phyloP scores from a whole-genome alignment of 176 grass and related monocot species.

The Triticum monococcum region DNA sequence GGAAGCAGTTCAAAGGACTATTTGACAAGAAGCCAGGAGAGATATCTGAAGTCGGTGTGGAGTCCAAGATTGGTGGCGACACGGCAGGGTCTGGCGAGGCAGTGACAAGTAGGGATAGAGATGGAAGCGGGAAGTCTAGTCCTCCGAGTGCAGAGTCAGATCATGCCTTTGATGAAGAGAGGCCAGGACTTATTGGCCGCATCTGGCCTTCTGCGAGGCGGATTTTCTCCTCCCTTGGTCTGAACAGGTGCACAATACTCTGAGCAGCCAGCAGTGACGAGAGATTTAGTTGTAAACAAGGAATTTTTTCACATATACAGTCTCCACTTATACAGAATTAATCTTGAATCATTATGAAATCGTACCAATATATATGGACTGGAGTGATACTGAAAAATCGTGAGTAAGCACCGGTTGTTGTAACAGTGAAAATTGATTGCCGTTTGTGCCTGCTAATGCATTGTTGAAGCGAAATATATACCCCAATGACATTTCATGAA shows the following conservation, averaged over 20 bases:
- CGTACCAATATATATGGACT: not conserved
- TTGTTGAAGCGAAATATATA: no score
- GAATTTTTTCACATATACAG: no score
- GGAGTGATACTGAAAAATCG: not conserved
- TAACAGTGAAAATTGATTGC: not conserved
- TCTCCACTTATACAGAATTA: not conserved
- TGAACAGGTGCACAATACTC: slow-evolving; percentile 83
- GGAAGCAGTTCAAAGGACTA: slow-evolving; percentile 96
- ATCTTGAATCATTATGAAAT: not conserved
- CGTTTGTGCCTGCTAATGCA: no score
- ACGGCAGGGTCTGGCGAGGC: slow-evolving; percentile 12
- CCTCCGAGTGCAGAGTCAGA: slow-evolving; percentile 2
- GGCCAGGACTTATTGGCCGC: slow-evolving; percentile 51
- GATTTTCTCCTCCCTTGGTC: slow-evolving; percentile 63
- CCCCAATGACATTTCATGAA: no score
- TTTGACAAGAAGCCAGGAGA: slow-evolving; percentile 98
- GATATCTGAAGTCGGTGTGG: slow-evolving; percentile 63
- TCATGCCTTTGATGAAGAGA: slow-evolving; percentile 57
- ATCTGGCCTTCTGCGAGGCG: slow-evolving; percentile 63
- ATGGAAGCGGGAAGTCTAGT: not conserved
- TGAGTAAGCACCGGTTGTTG: not conserved
- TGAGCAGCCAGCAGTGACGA: slow-evolving; percentile 25
- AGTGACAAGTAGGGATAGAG: slow-evolving; percentile 21
- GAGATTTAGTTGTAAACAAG: no score
- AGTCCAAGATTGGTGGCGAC: slow-evolving; percentile 3